phyloP scores from a whole-genome alignment of 306 rosid genomes.

The Carpinus viminea region DNA sequence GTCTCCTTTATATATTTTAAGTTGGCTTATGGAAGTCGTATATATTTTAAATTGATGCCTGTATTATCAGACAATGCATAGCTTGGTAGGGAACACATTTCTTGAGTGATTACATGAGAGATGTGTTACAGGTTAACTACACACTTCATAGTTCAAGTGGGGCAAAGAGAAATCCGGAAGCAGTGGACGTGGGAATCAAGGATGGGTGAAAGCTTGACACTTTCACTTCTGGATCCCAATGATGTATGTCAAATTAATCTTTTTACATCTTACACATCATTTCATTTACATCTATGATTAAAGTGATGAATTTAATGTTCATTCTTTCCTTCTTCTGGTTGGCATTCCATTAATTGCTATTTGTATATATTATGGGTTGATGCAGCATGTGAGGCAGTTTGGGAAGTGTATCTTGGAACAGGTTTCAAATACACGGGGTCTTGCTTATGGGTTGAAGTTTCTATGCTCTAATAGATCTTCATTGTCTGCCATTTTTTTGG shows the following conservation, averaged over 20 bases:
- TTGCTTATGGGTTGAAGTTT: conserved; percentile 80
- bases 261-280: conserved; percentile 13
- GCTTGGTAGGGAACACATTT: not conserved
- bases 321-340: conserved; percentile 14
- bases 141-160: conserved; percentile 71
- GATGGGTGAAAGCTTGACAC: conserved; percentile 92
- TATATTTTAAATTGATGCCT: not conserved
- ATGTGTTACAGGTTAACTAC: conserved; percentile 76
- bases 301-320: conserved; percentile 23
- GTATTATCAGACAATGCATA: not conserved
- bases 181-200: conserved; percentile 94
- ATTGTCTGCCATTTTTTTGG: conserved; percentile 56
- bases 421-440: conserved; percentile 79
- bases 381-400: conserved; percentile 80
- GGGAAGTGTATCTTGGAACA: conserved; percentile 90
- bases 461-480: conserved; percentile 68
- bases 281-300: conserved; percentile 8
- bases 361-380: conserved; percentile 8
- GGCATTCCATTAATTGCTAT: conserved; percentile 14
- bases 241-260: conserved; percentile 53
- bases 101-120: conserved; percentile 41
- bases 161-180: conserved; percentile 66
- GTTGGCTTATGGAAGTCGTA: not conserved
- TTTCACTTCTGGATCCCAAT: conserved; percentile 79
- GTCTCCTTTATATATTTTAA: not conserved